These are phyloP conservation scores for Hyaloscypha hepaticicola DNA, from an alignment of 495 filamentous ascomycete genomes.

Conservation along the genomic window DNA sequence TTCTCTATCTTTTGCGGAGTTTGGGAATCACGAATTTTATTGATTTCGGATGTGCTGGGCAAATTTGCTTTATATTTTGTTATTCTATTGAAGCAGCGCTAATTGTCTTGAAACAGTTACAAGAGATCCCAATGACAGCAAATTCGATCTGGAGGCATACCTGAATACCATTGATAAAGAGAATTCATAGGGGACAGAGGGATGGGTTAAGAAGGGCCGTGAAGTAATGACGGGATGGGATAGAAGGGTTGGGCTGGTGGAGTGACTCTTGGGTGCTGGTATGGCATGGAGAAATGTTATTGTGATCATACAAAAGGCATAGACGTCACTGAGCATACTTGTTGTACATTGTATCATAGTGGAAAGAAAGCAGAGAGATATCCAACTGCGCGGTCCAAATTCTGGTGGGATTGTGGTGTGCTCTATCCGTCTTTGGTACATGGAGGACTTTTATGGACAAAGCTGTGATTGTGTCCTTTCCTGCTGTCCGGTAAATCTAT, in stretches of 20 bases:
- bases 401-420: background rate
- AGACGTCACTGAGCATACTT: conserved; percentile 32
- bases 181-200: conserved; percentile 37
- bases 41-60: background rate
- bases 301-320: conserved; percentile 31
- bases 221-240: conserved; percentile 25
- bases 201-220: background rate
- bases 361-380: conserved; percentile 10
- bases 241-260: conserved; percentile 24
- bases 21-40: background rate
- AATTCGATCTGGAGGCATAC: conserved; percentile 88
- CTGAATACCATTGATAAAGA: conserved; percentile 63
- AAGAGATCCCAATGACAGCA: conserved; percentile 76
- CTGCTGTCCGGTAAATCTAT: too few species aligned
- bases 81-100: conserved; percentile 23
- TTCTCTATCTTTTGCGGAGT: background rate
- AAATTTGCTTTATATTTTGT: background rate
- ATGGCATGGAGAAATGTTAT: conserved; percentile 20
- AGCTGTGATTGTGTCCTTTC: background rate
- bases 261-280: conserved; percentile 8
- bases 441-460: background rate
- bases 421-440: background rate
- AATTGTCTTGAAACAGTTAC: conserved; percentile 56
- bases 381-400: background rate
- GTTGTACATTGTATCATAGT: conserved; percentile 37